Conservation (phyloP, 2,329 filamentous ascomycete species). For the Aspergillus sp. region DNA sequence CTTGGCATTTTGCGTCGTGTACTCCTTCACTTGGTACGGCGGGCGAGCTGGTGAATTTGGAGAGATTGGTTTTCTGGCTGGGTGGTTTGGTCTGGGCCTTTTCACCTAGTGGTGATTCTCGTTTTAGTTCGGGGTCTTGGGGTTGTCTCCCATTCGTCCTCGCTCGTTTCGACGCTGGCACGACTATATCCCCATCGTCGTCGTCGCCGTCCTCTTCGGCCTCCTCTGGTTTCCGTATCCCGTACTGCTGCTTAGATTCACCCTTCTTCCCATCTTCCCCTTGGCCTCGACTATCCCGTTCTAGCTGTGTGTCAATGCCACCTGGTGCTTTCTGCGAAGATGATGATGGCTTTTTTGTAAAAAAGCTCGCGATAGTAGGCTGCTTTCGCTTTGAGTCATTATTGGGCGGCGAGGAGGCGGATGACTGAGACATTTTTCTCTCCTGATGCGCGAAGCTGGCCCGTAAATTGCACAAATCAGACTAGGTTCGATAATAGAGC, state of each 20-base stretch:
- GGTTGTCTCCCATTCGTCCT: slow-evolving; percentile 16
- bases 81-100: slow-evolving; percentile 21
- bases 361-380: slow-evolving; percentile 78
- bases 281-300: slow-evolving; percentile 2
- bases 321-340: slow-evolving; percentile 8
- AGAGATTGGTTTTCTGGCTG: slow-evolving; percentile 49
- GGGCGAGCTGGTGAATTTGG: slow-evolving; percentile 49
- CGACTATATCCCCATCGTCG: slow-evolving; percentile 35
- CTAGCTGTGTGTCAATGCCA: slow-evolving; percentile 3
- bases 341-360: slow-evolving; percentile 50
- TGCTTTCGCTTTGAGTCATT: slow-evolving; percentile 40
- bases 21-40: slow-evolving; percentile 28
- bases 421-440: slow-evolving; percentile 24
- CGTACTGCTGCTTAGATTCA: slow-evolving; percentile 1
- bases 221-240: slow-evolving; percentile 4
- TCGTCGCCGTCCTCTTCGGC: slow-evolving; percentile 31
- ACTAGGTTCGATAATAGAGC: no score
- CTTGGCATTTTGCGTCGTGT: slow-evolving; percentile 25
- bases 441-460: no score
- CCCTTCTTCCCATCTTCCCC: background rate
- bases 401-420: slow-evolving; percentile 20
- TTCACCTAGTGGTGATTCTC: background rate
- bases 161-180: slow-evolving; percentile 35
- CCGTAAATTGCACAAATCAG: no score
- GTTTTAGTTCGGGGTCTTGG: background rate